These are phyloP conservation scores for Cochlearia excelsa DNA, from an alignment of 345 rosid genomes.

Conservation along the genomic window DNA sequence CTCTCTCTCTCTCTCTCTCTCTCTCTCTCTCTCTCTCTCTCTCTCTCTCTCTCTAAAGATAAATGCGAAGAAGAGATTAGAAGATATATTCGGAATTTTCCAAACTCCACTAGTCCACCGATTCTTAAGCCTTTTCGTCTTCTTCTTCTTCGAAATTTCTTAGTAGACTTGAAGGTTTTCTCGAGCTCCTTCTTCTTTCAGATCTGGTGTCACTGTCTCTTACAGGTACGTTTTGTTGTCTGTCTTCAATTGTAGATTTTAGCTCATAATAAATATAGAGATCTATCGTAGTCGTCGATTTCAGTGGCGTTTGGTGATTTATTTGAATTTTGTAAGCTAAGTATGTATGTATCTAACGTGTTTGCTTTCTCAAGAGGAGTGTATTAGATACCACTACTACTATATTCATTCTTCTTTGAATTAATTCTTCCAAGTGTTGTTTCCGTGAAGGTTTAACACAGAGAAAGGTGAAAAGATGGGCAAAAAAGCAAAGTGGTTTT, in stretches of 20 bases:
- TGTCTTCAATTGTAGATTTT: background rate
- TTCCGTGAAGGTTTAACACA: constrained; percentile 19
- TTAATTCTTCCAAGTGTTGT: background rate
- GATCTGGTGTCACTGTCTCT: constrained; percentile 34
- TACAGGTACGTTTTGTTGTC: constrained; percentile 12
- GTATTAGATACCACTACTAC: constrained; percentile 1
- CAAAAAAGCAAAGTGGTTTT: constrained; percentile 87
- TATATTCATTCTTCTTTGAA: constrained; percentile 14
- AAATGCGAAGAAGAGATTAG: constrained; percentile 23
- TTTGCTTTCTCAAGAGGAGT: constrained; percentile 1
- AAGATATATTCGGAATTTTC: constrained; percentile 36
- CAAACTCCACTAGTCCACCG: constrained; percentile 26
- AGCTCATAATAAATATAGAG: constrained; percentile 22
- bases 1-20: constrained; percentile 24
- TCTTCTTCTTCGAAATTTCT: constrained; percentile 23
- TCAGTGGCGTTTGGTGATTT: background rate
- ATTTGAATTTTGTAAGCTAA: constrained; percentile 5
- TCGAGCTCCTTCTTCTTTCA: constrained; percentile 4
- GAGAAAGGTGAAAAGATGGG: constrained; percentile 70
- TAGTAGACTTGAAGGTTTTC: constrained; percentile 4
- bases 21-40: constrained; percentile 22
- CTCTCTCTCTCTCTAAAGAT: constrained; percentile 25
- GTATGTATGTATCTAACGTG: background rate
- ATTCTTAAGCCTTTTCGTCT: constrained; percentile 25
- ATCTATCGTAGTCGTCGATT: constrained; percentile 14